These are phyloP conservation scores for Penicillium simplicissimum DNA, from an alignment of 495 filamentous ascomycete species.

Conservation along the genomic window DNA sequence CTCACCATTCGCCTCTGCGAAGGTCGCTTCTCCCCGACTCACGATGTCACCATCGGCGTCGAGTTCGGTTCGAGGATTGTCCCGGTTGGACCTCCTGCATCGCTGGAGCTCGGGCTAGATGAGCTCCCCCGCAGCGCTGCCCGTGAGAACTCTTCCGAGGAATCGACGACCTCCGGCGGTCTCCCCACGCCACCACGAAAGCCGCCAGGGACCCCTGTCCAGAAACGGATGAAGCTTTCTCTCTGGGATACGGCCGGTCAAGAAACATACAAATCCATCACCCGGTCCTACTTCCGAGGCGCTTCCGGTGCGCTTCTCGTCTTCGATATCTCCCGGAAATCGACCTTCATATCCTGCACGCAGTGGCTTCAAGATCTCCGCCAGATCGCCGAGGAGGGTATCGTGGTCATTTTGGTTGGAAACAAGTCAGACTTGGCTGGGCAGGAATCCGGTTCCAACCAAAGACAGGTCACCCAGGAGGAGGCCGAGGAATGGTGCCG, in stretches of 20 bases:
- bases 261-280: constrained; percentile 95
- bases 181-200: constrained; percentile 43
- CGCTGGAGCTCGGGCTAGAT: constrained; percentile 42
- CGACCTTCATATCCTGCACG: constrained; percentile 82
- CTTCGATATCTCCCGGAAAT: constrained; percentile 85
- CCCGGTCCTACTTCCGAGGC: constrained; percentile 91
- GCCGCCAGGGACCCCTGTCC: constrained; percentile 35
- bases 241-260: constrained; percentile 98
- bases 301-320: constrained; percentile 90
- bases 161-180: constrained; percentile 27
- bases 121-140: constrained; percentile 16
- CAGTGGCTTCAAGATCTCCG: constrained; percentile 92
- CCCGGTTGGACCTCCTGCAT: constrained; percentile 77
- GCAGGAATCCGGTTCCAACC: constrained; percentile 51
- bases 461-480: constrained; percentile 71
- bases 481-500: constrained; percentile 89
- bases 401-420: constrained; percentile 90
- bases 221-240: constrained; percentile 79
- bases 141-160: constrained; percentile 15
- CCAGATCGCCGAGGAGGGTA: constrained; percentile 89
- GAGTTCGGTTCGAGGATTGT: constrained; percentile 96
- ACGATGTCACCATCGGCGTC: constrained; percentile 97
- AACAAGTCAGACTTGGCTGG: constrained; percentile 86
- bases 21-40: constrained; percentile 87
- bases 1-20: constrained; percentile 96